Percentiles rank a stretch among this genome's conserved stretches.
These are phyloP conservation scores for Boeremia lycopersici DNA, from an alignment of 2,329 filamentous ascomycete genomes.

Conservation along the genomic window DNA sequence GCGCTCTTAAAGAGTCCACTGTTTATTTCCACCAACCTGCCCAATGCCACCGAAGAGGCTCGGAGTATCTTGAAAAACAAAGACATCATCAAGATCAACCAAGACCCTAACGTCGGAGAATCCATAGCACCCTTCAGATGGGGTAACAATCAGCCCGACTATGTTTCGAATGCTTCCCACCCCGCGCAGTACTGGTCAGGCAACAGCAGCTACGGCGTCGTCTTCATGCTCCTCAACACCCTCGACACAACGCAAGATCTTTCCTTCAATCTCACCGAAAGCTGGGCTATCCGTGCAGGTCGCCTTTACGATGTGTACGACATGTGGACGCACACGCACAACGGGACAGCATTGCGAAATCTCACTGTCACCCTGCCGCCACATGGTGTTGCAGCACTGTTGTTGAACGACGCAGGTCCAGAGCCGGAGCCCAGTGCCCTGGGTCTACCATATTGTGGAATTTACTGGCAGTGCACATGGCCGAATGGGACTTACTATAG, in stretches of 20 bases:
- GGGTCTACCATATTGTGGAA: slow-evolving; percentile 17
- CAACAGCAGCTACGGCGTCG: slow-evolving; percentile 17
- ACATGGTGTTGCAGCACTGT: slow-evolving; percentile 20
- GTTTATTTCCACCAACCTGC: slow-evolving; percentile 50
- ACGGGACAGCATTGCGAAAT: slow-evolving; percentile 18
- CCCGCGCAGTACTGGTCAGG: slow-evolving; percentile 30
- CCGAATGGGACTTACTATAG: slow-evolving; percentile 23
- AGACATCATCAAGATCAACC: slow-evolving; percentile 51
- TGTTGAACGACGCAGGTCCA: slow-evolving; percentile 21
- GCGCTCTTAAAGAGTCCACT: slow-evolving; percentile 49
- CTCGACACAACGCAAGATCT: slow-evolving; percentile 7
- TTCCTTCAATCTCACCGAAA: slow-evolving; percentile 30
- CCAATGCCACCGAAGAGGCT: slow-evolving; percentile 43
- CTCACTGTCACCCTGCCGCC: slow-evolving; percentile 14
- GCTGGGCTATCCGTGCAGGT: slow-evolving; percentile 18
- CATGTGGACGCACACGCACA: slow-evolving; percentile 22
- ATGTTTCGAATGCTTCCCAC: slow-evolving; percentile 51
- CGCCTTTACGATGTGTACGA: slow-evolving; percentile 19
- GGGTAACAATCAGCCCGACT: slow-evolving; percentile 55
- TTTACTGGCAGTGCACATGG: slow-evolving; percentile 21
- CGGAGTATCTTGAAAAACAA: slow-evolving; percentile 48
- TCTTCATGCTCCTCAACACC: slow-evolving; percentile 27
- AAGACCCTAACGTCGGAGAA: slow-evolving; percentile 49
- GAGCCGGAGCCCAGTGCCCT: slow-evolving; percentile 8
- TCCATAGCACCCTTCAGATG: slow-evolving; percentile 48